Conservation (phyloP, 2,329 filamentous ascomycete genomes). For the Colletotrichum shisoi region DNA sequence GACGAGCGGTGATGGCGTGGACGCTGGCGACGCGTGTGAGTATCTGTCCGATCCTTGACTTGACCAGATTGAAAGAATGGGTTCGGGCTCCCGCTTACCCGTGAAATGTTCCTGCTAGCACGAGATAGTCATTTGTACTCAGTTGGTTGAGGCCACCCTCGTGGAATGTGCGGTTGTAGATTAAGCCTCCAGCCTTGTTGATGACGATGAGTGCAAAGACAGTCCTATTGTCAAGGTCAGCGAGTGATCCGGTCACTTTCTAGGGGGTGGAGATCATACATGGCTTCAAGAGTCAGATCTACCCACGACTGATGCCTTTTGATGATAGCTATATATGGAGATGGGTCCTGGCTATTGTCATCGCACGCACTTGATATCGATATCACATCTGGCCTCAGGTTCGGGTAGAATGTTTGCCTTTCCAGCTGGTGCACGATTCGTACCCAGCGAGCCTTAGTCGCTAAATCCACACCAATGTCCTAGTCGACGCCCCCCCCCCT, state of each 20-base stretch:
- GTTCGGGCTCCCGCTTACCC: conserved; percentile 66
- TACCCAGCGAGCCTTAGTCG: background rate
- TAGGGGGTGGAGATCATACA: conserved; percentile 5
- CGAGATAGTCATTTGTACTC: conserved; percentile 93
- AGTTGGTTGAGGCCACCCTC: conserved; percentile 85
- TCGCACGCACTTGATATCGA: conserved; percentile 11
- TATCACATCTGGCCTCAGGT: conserved; percentile 27
- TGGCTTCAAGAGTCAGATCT: conserved; percentile 20
- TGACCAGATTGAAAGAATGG: conserved; percentile 41
- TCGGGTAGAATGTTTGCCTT: background rate
- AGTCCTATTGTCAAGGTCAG: conserved; percentile 66
- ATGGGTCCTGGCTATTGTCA: conserved; percentile 4
- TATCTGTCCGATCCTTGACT: conserved; percentile 7
- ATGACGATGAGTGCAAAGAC: conserved; percentile 96
- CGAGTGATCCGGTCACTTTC: conserved; percentile 5
- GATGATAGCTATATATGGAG: background rate
- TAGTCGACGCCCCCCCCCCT: background rate
- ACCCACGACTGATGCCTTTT: conserved; percentile 14
- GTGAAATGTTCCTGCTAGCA: conserved; percentile 96
- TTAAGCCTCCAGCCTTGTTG: conserved; percentile 95
- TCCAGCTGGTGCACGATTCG: background rate
- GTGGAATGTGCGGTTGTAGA: conserved; percentile 95
- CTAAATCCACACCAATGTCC: conserved; percentile 22
- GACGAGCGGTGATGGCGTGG: conserved; percentile 72
- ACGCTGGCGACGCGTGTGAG: conserved; percentile 56